Percentiles rank a stretch among this genome's conserved stretches.
phyloP scores from a whole-genome alignment of 768 basidiomycete genomes.

The Lepiota brunneoincarnata region DNA sequence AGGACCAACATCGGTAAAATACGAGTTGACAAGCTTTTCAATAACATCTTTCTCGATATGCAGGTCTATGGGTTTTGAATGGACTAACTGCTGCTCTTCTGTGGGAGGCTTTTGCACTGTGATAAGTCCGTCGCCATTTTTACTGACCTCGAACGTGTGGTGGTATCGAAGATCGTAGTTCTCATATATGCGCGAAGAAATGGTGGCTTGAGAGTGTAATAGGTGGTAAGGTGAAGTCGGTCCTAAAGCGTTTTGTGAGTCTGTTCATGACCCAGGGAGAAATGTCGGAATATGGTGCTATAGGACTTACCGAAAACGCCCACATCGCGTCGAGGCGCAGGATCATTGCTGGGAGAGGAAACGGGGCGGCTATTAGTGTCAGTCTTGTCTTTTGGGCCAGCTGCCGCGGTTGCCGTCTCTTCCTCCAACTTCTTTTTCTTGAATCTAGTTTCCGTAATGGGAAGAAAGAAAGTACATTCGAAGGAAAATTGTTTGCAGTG shows the following conservation, averaged over 20 bases:
- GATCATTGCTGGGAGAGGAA: conserved; percentile 36
- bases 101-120: conserved; percentile 63
- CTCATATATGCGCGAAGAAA: conserved; percentile 84
- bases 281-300: conserved; percentile 10
- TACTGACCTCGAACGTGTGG: conserved; percentile 83
- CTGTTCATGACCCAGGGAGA: conserved; percentile 29
- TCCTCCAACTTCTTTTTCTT: conserved; percentile 92
- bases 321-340: conserved; percentile 50
- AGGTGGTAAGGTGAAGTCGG: conserved; percentile 86
- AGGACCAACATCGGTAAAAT: conserved; percentile 88
- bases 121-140: conserved; percentile 85
- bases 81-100: conserved; percentile 52
- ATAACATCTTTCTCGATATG: conserved; percentile 77
- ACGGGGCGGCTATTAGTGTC: conserved; percentile 29
- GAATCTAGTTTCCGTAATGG: conserved; percentile 98
- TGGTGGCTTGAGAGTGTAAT: conserved; percentile 84
- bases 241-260: conserved; percentile 57
- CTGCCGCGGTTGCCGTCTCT: conserved; percentile 34
- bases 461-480: conserved; percentile 96
- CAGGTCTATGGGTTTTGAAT: conserved; percentile 65
- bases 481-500: conserved; percentile 94
- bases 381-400: conserved; percentile 26
- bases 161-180: conserved; percentile 86
- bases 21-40: conserved; percentile 84
- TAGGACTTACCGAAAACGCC: conserved; percentile 57